A percentile compares a stretch with the other conserved stretches of the same genome.
These are phyloP conservation scores for Chaetomium strumarium DNA, from an alignment of 2,329 filamentous ascomycete species.

Conservation along the genomic window DNA sequence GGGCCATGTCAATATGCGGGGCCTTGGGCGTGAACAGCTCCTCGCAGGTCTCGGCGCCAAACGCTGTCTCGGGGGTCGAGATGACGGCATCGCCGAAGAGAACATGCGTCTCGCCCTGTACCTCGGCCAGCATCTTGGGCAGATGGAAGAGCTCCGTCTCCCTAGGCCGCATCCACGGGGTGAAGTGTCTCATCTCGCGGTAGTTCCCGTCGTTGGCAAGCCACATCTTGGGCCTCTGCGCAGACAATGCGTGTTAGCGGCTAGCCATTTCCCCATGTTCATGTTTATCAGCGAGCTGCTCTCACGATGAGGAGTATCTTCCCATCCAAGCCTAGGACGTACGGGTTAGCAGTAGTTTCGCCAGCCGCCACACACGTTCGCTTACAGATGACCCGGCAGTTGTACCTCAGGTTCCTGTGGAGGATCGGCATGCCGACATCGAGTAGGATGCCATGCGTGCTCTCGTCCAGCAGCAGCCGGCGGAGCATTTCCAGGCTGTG, in stretches of 20 bases:
- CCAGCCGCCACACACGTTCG: too few species aligned
- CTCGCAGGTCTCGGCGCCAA: constrained; percentile 34
- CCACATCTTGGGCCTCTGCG: constrained; percentile 27
- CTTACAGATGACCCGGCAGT: constrained; percentile 53
- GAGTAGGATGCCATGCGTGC: constrained; percentile 59
- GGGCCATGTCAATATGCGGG: constrained; percentile 42
- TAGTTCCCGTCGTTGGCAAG: constrained; percentile 68
- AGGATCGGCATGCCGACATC: constrained; percentile 58
- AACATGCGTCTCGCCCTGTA: constrained; percentile 43
- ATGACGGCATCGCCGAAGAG: constrained; percentile 65
- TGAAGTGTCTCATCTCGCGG: constrained; percentile 57
- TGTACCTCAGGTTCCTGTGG: constrained; percentile 58
- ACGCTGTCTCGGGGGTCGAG: constrained; percentile 54
- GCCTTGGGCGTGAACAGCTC: constrained; percentile 25
- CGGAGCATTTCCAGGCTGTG: constrained; percentile 59
- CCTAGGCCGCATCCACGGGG: constrained; percentile 53
- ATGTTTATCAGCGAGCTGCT: constrained; percentile 37
- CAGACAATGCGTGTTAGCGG: background rate
- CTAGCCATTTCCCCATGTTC: constrained; percentile 25
- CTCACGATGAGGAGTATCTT: constrained; percentile 59
- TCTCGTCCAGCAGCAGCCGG: constrained; percentile 53
- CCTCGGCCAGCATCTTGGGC: constrained; percentile 50
- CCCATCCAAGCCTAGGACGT: constrained; percentile 45
- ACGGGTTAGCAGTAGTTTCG: too few species aligned
- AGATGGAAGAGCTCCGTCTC: constrained; percentile 61